Base-by-base conservation (phyloP, 2,329 filamentous ascomycete genomes). In the Zymoseptoria pseudotritici region DNA sequence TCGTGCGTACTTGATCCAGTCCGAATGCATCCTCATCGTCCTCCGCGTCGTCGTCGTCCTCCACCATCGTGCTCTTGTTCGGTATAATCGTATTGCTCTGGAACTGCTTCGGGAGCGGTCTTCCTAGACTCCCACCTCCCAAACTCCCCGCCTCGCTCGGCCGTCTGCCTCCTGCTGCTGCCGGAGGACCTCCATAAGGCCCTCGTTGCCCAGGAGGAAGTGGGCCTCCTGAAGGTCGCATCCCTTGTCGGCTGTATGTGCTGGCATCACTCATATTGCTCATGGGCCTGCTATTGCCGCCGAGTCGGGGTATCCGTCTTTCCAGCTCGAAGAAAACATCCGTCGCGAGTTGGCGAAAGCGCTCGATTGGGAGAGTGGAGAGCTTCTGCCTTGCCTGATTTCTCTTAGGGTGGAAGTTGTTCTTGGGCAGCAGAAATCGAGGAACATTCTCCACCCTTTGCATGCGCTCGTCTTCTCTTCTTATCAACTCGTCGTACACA, bases 371-470 rank as follows among this genome's bases (percentile, higher is more conserved):
- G 13, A 99, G 83, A 0, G 92, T 96, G 0, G 91, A 93, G 20
- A 99, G 83, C 74, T 96, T 95, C 75, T 97, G 91, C 50, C 94
- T 85, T n/a, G 94, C 94, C 74, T 97, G 92, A 72, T 99, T 99
- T 64, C 94, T 88, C 77, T 97, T 99, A 2, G 92, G 91, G 74
- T 99, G 94, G 76, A 97, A 97, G 64, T 86, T 88, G 65, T 87
- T 83, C 73, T 93, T 91, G n/a, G 94, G 90, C 22, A 90, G 78
- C 5, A 99, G 83, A 71, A 86, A 95, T 11, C 84, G 78, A 1
- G 91, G 90, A n/a, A 66, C 81, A 70, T 73, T 82, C 60, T 74
- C 74, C n/a, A 77, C 77, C 29, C 77, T 74, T 55, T 74, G 71
- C 64, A 73, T 71, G 46, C 78, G 75, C 56, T 80, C 81, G 65